Base-by-base conservation (phyloP, 2,329 filamentous ascomycete genomes). In the Dactylella cylindrospora region DNA sequence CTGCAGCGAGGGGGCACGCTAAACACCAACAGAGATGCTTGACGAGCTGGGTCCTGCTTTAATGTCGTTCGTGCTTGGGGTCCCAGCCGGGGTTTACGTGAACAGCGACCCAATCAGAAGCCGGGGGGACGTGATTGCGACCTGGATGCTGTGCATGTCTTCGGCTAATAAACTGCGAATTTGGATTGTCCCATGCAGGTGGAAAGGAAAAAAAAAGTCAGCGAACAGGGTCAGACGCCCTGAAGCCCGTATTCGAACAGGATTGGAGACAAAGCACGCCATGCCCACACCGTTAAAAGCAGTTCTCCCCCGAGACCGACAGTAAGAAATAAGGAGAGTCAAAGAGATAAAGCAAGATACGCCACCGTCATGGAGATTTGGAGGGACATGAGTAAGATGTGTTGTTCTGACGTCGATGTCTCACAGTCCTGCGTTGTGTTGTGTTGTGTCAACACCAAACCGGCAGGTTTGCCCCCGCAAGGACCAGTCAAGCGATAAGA, bases 101-200 rank as follows among this genome's bases (percentile, higher is more conserved):
- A 6, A 1, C 28, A 3, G 31, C 55, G 41, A 47, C 28, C 57
- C 57, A 62, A 62, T 62, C 49, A 62, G 36, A 50, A 12, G 20
- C 33, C 46, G 12, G 13, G 23, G n/a, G n/a, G 54, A 40, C 43
- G 52, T 57, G 52, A 57, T 47, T 23, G 44, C 33, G 43, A 32
- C 52, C 28, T 47, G 43, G 31, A 55, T 51, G 28, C 40, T 25
- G n/a, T 32, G 40, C 12, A 49, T 57, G 36, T 38, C 38, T 57
- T 57, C 52, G 52, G 52, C 52, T 57, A 57, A 57, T 57, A 43
- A 40, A 39, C 36, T 33, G 52, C 52, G 44, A 50, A 57, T 31
- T 10, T 35, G 43, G n/a, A n/a, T n/a, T n/a, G n/a, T n/a, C n/a
- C n/a, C n/a, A n/a, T n/a, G n/a, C n/a, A n/a, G n/a, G n/a, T n/a